A percentile compares a stretch with the other conserved stretches of the same genome.
Evolutionary conservation across 495 filamentous ascomycete genomes (phyloP).

Genomic region (Corynascus novoguineensis): DNA sequence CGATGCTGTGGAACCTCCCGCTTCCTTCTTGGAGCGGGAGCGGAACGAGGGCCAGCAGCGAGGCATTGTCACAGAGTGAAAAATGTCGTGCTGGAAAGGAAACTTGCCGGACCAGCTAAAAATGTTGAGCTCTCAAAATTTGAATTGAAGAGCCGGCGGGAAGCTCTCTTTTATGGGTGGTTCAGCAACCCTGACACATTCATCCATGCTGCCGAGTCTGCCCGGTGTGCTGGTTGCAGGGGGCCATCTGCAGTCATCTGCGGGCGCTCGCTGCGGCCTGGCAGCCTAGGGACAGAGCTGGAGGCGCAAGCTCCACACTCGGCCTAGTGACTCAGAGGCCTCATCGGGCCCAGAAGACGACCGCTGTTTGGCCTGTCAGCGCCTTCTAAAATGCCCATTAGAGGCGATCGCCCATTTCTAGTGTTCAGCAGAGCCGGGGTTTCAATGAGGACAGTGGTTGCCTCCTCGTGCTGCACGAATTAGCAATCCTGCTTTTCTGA

Average conservation of each 20-base stretch:
- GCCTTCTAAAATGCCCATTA: too few relatives aligned
- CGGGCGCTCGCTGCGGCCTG: slow-evolving; percentile 2
- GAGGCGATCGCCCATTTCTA: too few relatives aligned
- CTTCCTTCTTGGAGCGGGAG: slow-evolving; percentile 17
- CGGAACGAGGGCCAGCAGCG: slow-evolving; percentile 19
- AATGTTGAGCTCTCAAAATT: neutral
- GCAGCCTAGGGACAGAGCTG: slow-evolving; percentile 5
- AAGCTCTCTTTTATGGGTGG: neutral
- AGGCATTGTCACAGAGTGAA: slow-evolving; percentile 12
- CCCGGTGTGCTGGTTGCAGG: neutral
- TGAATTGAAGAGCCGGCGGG: neutral
- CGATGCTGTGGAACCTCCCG: slow-evolving; percentile 7
- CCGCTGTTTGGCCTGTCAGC: neutral
- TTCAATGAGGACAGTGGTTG: too few relatives aligned
- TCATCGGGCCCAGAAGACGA: slow-evolving; percentile 3
- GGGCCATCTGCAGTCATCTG: neutral
- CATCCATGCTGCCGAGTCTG: too few relatives aligned
- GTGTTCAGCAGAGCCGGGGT: too few relatives aligned
- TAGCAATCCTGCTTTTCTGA: too few relatives aligned
- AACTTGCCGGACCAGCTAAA: neutral
- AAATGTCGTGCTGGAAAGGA: neutral
- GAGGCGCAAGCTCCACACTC: slow-evolving; percentile 14
- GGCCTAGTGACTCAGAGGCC: slow-evolving; percentile 19
- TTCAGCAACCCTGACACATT: neutral
- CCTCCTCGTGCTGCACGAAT: too few relatives aligned